These are phyloP conservation scores for Ephemerocybe angulata DNA, from an alignment of 768 basidiomycete species.

Conservation along the genomic window DNA sequence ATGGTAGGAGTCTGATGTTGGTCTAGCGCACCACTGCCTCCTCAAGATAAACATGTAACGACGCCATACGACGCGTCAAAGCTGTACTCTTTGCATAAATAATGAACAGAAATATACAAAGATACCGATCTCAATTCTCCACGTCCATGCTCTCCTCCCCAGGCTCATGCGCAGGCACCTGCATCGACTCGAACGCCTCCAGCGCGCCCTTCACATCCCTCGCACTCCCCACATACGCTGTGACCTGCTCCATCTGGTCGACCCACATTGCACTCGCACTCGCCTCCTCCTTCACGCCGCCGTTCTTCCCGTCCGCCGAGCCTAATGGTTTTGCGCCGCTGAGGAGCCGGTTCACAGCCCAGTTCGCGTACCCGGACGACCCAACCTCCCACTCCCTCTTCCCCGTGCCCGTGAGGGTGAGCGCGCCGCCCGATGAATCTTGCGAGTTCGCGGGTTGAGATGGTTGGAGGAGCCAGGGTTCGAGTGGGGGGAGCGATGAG, in stretches of 20 bases:
- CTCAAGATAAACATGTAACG: no score
- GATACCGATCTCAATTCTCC: not conserved
- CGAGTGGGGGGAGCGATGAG: constrained; percentile 4
- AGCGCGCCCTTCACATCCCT: constrained; percentile 5
- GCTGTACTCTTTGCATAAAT: no score
- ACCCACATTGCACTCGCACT: not conserved
- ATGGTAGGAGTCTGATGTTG: no score
- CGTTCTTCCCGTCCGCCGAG: not conserved
- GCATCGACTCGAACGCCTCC: not conserved
- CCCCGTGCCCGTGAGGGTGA: constrained; percentile 2
- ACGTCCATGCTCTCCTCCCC: not conserved
- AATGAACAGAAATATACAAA: no score
- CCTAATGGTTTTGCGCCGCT: not conserved
- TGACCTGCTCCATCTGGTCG: constrained; percentile 7
- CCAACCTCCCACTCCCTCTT: constrained; percentile 10
- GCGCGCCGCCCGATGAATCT: not conserved
- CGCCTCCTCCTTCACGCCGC: not conserved
- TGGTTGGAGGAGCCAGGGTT: not conserved
- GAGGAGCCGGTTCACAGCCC: constrained; percentile 6
- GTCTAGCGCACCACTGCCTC: no score
- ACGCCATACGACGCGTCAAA: no score
- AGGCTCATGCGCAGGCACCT: not conserved
- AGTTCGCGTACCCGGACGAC: constrained; percentile 4
- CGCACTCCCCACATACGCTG: constrained; percentile 6
- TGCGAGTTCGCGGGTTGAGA: constrained; percentile 1